A percentile compares a stretch with the other conserved stretches of the same genome.
phyloP scores from a whole-genome alignment of 164 flowering plant genomes.

The Platanus orientalis region DNA sequence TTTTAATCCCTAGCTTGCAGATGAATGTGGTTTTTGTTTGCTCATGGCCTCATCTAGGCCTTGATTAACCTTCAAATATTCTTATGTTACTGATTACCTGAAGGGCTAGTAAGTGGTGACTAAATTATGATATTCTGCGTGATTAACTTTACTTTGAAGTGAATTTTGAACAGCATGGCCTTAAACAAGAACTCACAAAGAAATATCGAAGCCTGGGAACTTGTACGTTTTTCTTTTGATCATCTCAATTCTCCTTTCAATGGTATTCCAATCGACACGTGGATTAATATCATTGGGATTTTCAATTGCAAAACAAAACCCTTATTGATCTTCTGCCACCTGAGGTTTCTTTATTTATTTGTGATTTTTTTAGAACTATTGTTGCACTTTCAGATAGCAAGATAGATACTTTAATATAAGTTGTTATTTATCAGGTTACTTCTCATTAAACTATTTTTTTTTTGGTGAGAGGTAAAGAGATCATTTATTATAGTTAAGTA shows the following conservation, averaged over 20 bases:
- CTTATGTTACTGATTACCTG: too few species aligned
- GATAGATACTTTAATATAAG: too few species aligned
- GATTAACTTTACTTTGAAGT: background rate
- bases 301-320: background rate
- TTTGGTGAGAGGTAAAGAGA: too few species aligned
- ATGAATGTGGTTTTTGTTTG: background rate
- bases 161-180: conserved; percentile 41
- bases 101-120: too few species aligned
- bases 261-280: background rate
- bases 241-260: background rate
- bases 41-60: conserved; percentile 2
- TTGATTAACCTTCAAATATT: background rate
- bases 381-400: too few species aligned
- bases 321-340: background rate
- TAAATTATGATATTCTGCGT: background rate
- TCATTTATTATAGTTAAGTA: too few species aligned
- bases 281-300: background rate
- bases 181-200: conserved; percentile 29
- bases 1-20: too few species aligned
- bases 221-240: conserved; percentile 42
- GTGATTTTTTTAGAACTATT: background rate
- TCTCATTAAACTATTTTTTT: too few species aligned
- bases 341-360: background rate
- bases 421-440: too few species aligned
- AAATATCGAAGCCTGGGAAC: conserved; percentile 82